phyloP scores from a whole-genome alignment of 2,329 filamentous ascomycete genomes.

The Aquanectria penicillioides region DNA sequence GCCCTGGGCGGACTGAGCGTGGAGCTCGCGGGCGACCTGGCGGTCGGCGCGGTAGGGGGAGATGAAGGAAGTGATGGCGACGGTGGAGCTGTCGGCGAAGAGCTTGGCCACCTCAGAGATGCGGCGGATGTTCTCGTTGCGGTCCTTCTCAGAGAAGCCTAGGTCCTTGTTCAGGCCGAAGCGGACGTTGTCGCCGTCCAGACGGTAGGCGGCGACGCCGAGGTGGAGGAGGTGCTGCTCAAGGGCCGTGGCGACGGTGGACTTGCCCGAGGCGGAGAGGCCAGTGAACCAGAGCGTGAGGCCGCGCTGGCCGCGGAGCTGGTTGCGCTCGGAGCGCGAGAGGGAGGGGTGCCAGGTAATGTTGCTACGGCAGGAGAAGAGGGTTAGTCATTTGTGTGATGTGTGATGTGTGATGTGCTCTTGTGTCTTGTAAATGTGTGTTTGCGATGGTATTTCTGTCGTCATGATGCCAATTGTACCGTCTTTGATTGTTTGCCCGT shows the following conservation, averaged over 20 bases:
- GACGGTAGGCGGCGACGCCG: conserved; percentile 84
- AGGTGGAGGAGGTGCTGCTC: conserved; percentile 96
- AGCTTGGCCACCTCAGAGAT: conserved; percentile 97
- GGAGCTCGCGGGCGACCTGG: conserved; percentile 81
- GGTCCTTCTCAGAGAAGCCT: conserved; percentile 90
- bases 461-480: no score
- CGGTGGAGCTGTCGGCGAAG: conserved; percentile 88
- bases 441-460: no score
- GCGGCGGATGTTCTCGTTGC: conserved; percentile 97
- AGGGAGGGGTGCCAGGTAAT: conserved; percentile 91
- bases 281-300: conserved; percentile 99
- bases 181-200: conserved; percentile 98
- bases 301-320: conserved; percentile 82
- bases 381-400: conserved; percentile 25
- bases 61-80: conserved; percentile 97
- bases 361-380: conserved; percentile 66
- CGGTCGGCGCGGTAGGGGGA: conserved; percentile 92
- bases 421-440: conserved; percentile 11
- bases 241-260: conserved; percentile 93
- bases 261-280: conserved; percentile 95
- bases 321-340: conserved; percentile 79
- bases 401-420: conserved; percentile 16
- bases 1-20: conserved; percentile 64
- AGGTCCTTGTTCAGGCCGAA: conserved; percentile 99
- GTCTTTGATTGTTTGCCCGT: no score